Evolutionary conservation across 148 eudicot species (phyloP).

Genomic region (Rhododendron mucronatum): DNA sequence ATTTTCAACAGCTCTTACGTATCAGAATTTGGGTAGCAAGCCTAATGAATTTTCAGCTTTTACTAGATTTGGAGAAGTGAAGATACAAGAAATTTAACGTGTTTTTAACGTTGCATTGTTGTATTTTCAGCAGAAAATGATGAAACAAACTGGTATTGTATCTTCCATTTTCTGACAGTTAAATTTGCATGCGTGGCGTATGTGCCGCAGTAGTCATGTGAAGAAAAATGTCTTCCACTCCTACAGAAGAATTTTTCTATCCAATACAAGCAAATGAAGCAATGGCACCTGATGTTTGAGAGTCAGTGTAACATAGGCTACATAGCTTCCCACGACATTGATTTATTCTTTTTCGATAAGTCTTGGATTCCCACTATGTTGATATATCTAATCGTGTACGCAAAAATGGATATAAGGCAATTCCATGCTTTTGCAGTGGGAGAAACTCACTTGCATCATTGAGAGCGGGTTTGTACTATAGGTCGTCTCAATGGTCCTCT

Average conservation of each 20-base stretch:
- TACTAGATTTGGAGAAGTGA: neutral
- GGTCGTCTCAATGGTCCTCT: conserved; percentile 72
- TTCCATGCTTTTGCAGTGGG: neutral
- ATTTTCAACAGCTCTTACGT: neutral
- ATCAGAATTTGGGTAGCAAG: neutral
- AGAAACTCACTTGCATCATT: conserved; percentile 89
- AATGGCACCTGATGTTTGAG: neutral
- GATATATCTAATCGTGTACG: neutral
- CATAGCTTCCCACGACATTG: neutral
- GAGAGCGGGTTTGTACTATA: conserved; percentile 77
- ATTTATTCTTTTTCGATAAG: neutral
- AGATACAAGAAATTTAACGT: neutral
- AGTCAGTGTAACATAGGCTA: neutral
- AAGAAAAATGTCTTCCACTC: neutral
- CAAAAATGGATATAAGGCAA: neutral
- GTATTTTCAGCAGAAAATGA: neutral
- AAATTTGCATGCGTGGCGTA: neutral
- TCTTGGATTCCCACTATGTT: neutral
- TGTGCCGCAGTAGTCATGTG: neutral
- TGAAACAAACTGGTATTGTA: neutral
- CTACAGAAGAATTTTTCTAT: neutral
- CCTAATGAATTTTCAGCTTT: neutral
- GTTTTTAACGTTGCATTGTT: neutral
- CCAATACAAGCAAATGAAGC: neutral
- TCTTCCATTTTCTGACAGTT: neutral